A percentile compares a stretch with the other conserved stretches of the same genome.
Conservation (phyloP, 306 rosid genomes). For the Medicago ruthenica region DNA sequence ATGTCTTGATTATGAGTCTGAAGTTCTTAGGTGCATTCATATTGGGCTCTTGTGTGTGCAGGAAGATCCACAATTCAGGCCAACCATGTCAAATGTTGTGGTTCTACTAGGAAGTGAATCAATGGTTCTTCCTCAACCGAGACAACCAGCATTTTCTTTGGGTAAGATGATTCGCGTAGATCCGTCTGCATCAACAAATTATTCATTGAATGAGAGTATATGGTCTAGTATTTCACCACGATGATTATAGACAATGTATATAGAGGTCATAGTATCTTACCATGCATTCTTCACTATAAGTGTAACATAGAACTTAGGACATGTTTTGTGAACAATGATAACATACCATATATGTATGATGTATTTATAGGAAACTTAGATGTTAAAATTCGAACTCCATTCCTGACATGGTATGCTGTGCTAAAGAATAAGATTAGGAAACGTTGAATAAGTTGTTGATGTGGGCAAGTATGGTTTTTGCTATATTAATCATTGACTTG, state of each 20-base stretch:
- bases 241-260: neutral
- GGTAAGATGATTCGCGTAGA: constrained; percentile 26
- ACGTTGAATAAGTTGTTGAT: too few relatives aligned
- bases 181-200: constrained; percentile 26
- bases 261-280: neutral
- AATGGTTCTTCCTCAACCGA: constrained; percentile 53
- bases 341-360: too few relatives aligned
- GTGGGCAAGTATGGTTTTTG: too few relatives aligned
- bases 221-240: constrained; percentile 44
- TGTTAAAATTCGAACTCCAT: too few relatives aligned
- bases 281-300: neutral
- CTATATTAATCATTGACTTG: too few relatives aligned
- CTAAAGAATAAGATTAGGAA: too few relatives aligned
- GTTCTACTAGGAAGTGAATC: constrained; percentile 49
- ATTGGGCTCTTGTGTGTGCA: constrained; percentile 68
- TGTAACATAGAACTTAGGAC: neutral
- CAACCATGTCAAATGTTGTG: constrained; percentile 56
- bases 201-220: constrained; percentile 31
- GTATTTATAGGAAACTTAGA: too few relatives aligned
- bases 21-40: constrained; percentile 51
- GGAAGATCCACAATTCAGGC: constrained; percentile 60
- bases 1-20: neutral
- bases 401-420: too few relatives aligned
- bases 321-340: too few relatives aligned
- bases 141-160: constrained; percentile 52